These are phyloP conservation scores for Wickerhamiella dianesei DNA, from an alignment of 805 yeast genomes.

Conservation along the genomic window DNA sequence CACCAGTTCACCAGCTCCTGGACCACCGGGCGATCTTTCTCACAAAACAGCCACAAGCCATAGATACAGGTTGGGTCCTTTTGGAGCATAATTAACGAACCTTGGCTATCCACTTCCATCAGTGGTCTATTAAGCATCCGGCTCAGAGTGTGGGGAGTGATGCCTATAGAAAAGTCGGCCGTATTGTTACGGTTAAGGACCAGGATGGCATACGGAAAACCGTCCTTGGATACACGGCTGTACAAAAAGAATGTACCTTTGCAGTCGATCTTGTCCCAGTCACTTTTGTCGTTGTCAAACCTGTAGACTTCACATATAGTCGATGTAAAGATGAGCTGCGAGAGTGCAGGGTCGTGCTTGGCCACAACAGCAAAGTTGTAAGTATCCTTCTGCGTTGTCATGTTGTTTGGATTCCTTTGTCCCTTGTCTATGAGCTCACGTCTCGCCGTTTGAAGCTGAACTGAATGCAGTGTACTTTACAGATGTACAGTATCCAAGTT, in stretches of 20 bases:
- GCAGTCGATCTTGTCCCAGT: slow-evolving; percentile 28
- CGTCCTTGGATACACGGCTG: slow-evolving; percentile 22
- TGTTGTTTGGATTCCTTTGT: slow-evolving; percentile 2
- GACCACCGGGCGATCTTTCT: slow-evolving; percentile 22
- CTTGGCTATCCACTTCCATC: slow-evolving; percentile 25
- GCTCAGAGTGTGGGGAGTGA: slow-evolving; percentile 21
- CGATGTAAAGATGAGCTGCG: slow-evolving; percentile 26
- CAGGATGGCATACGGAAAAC: slow-evolving; percentile 26
- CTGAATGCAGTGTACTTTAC: neutral
- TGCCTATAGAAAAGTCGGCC: slow-evolving; percentile 26
- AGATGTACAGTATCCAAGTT: too few species aligned
- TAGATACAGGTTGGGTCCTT: slow-evolving; percentile 24
- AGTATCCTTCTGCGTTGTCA: slow-evolving; percentile 8
- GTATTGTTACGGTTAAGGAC: slow-evolving; percentile 26
- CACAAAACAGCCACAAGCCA: slow-evolving; percentile 28
- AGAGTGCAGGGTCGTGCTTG: slow-evolving; percentile 26
- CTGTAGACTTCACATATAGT: slow-evolving; percentile 30
- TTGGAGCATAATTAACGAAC: slow-evolving; percentile 26
- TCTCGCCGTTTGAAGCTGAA: neutral
- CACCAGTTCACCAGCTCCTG: slow-evolving; percentile 23
- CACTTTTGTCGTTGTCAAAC: slow-evolving; percentile 22
- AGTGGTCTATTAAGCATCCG: slow-evolving; percentile 16
- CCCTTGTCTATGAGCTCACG: neutral
- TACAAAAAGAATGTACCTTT: slow-evolving; percentile 30
- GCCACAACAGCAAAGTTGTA: slow-evolving; percentile 25